Base-by-base conservation (phyloP, 1,284 basidiomycete genomes). In the Sanghuangporus baumii region DNA sequence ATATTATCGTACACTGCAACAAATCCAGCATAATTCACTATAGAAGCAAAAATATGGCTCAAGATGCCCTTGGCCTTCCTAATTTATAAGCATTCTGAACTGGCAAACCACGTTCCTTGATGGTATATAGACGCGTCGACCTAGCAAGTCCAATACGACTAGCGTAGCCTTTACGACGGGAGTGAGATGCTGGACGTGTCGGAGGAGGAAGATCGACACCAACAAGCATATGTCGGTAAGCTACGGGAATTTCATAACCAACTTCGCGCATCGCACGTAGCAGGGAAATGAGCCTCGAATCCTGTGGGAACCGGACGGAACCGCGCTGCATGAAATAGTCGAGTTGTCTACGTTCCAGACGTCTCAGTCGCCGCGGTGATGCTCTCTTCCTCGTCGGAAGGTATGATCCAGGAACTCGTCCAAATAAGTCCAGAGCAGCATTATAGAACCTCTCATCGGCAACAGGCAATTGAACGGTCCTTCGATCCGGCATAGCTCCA, bases 371-470 rank as follows among this genome's bases (percentile, higher is more conserved):
- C 41, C 59, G 20, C 36, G 57, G 58, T 18, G 58, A 67, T 38
- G 56, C 57, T 16, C 60, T 66, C 36, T 37, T 67, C 38, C 20
- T 55, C 59, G 51, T 40, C 38, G 46, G 50, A 40, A 60, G 60
- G 12, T 51, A 67, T 14, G 67, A 68, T 43, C 60, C 54, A 9
- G 58, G 67, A 18, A 60, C 63, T 14, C 61, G 55, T 16, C 70
- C 71, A 67, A 85, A 81, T 23, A 85, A 74, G 14, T 75, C 72
- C 16, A 91, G 71, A 3, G 84, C 78, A 2, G 84, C 82, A 62
- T 89, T 89, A 75, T 85, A 89, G 71, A 90, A 89, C 41, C 81
- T 77, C 9, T 78, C 80, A 67, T 91, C 89, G 0, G 85, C 82
- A 8, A 66, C 66, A 2, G 85, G 83, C 9, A 76, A 66, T 43